Conservation (phyloP, 1,284 basidiomycete species). For the Ustilago sp. region DNA sequence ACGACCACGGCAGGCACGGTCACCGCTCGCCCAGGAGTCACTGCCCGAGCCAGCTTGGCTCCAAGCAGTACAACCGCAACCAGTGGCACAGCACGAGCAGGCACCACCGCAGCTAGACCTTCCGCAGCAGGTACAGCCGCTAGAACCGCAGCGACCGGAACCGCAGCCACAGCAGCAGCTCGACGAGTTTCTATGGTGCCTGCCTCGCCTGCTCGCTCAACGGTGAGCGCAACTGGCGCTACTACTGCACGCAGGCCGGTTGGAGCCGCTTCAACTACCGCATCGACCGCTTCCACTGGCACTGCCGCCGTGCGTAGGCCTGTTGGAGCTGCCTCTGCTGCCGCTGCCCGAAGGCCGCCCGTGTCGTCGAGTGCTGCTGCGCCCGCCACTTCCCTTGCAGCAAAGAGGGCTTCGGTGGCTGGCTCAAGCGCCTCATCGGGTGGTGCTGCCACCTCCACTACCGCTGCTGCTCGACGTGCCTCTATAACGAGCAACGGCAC, state of each 20-base stretch:
- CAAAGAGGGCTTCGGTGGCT: conserved; percentile 29
- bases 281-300: conserved; percentile 21
- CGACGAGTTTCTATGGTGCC: conserved; percentile 38
- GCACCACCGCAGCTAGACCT: conserved; percentile 18
- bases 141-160: conserved; percentile 18
- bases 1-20: background rate
- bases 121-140: conserved; percentile 25
- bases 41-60: conserved; percentile 34
- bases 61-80: conserved; percentile 12
- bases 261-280: conserved; percentile 11
- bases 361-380: conserved; percentile 32
- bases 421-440: conserved; percentile 36
- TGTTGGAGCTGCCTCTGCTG: conserved; percentile 20
- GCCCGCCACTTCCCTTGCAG: conserved; percentile 23
- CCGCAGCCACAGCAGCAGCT: conserved; percentile 19
- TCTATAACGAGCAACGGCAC: conserved; percentile 46
- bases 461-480: conserved; percentile 38
- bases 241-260: conserved; percentile 18
- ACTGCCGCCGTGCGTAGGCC: conserved; percentile 29
- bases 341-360: conserved; percentile 43
- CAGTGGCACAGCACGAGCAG: conserved; percentile 14
- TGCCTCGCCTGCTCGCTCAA: conserved; percentile 40
- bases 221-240: conserved; percentile 18
- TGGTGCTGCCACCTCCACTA: conserved; percentile 26
- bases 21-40: conserved; percentile 25